Percentiles rank a stretch among this genome's conserved stretches.
These are phyloP conservation scores for Solanum arcanum DNA, from an alignment of 257 asterid genomes.

Conservation along the genomic window DNA sequence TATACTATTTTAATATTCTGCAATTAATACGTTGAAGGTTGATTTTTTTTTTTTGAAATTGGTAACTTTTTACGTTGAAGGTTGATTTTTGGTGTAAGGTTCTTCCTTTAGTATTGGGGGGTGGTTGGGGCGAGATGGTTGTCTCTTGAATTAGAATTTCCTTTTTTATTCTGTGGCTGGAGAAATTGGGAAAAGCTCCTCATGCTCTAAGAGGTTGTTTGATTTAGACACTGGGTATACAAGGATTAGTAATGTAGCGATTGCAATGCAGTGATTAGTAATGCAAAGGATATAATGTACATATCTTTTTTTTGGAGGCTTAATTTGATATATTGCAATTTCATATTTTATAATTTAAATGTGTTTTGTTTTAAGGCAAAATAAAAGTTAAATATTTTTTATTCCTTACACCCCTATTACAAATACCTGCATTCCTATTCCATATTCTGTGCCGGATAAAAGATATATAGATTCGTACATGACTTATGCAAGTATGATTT, in stretches of 20 bases:
- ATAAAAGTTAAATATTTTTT: not conserved
- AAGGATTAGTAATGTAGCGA: not conserved
- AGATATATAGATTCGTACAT: not conserved
- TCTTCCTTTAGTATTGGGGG: not conserved
- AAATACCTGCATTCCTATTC: not conserved
- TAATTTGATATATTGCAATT: not conserved
- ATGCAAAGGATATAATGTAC: not conserved
- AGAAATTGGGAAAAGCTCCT: not conserved
- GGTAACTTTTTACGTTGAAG: not conserved
- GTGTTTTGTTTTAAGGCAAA: not conserved
- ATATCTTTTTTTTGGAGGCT: not conserved
- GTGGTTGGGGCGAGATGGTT: not conserved
- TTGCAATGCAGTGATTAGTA: not conserved
- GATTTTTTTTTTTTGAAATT: not conserved
- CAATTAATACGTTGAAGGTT: not conserved
- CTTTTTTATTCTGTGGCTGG: not conserved
- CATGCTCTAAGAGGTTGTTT: not conserved
- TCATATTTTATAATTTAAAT: not conserved
- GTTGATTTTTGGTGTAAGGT: not conserved
- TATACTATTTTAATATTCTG: not conserved
- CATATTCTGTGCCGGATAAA: not conserved
- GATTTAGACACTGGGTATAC: not conserved
- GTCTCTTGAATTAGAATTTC: not conserved
- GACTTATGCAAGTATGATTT: not conserved
- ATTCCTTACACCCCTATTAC: not conserved